A percentile compares a stretch with the other conserved stretches of the same genome.
Conservation (phyloP, 2,329 filamentous ascomycete genomes). For the Fusarium anthophilum region DNA sequence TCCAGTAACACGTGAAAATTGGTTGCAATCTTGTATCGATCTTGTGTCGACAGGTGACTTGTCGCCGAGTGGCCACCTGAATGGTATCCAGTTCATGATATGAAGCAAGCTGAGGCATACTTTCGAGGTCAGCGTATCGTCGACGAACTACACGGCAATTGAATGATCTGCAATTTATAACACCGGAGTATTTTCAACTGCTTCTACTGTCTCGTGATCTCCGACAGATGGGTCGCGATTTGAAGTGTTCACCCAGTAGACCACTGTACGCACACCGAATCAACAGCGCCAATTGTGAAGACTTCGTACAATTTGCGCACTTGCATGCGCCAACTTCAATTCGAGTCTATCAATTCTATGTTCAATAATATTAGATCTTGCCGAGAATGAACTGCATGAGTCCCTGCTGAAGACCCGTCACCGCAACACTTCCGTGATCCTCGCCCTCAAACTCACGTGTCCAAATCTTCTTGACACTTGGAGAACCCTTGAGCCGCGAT, state of each 20-base stretch:
- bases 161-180: rapidly evolving
- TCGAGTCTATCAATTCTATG: not conserved
- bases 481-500: conserved; percentile 26
- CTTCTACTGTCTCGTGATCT: not conserved
- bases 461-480: conserved; percentile 31
- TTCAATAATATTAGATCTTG: not conserved
- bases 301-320: not conserved
- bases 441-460: conserved; percentile 41
- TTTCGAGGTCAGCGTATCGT: not conserved
- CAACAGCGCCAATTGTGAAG: not conserved
- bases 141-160: not conserved
- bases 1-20: not conserved
- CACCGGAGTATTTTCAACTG: not conserved
- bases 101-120: too few species aligned
- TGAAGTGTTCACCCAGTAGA: not conserved
- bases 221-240: not conserved
- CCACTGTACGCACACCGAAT: not conserved
- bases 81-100: not conserved
- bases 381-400: conserved; percentile 36
- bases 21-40: too few species aligned
- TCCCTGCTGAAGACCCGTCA: conserved; percentile 36
- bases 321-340: not conserved
- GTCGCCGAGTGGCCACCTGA: not conserved
- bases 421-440: conserved; percentile 39
- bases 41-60: too few species aligned